Base-by-base conservation (phyloP, 257 asterid species). In the Solanum habrochaites region DNA sequence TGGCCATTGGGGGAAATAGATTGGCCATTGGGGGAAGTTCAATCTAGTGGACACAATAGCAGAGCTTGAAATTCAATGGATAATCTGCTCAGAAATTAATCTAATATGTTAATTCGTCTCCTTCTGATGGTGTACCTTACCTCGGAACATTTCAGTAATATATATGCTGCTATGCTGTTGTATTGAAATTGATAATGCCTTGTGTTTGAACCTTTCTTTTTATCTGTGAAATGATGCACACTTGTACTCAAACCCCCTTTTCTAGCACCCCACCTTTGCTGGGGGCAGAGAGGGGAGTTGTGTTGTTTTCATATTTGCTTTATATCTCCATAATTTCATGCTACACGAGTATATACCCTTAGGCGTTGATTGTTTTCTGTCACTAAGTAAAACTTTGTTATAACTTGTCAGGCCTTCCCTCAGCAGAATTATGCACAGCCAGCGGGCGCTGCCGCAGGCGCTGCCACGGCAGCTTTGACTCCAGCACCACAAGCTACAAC, bases 391-490 rank as follows among this genome's bases (percentile, higher is more conserved):
- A 6, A n/a, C 85, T 71, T 52, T 7, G 23, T 82, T 35, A 23
- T 85, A 75, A 86, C 82, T 43, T 75, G 23, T 80, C 93, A 93
- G 95, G 93, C 94, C 74, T 90, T 88, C 83, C 91, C 90, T 52
- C 96, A 93, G 85, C 98, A 93, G 89, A 91, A 90, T 86, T 96
- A 95, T 69, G 94, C 93, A 14, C 97, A 93, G 88, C 91, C 96
- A 8, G 96, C 94, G 11, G 75, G 91, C 7, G 64, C 5, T 10
- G 75, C 91, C 6, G 64, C 5, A n/a, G 64, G 5, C 2, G 93
- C 96, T 18, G 90, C 92, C 15, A 93, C 96, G 15, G 90, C 96
- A 40, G 64, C 95, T 13, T 64, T 91, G 92, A 80, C 93, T 72
- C 92, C 95, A 20, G 94, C 94, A 15, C 98, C 85, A 88, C 95